Conservation (phyloP, 495 filamentous ascomycete species). For the Penicillium fimorum region DNA sequence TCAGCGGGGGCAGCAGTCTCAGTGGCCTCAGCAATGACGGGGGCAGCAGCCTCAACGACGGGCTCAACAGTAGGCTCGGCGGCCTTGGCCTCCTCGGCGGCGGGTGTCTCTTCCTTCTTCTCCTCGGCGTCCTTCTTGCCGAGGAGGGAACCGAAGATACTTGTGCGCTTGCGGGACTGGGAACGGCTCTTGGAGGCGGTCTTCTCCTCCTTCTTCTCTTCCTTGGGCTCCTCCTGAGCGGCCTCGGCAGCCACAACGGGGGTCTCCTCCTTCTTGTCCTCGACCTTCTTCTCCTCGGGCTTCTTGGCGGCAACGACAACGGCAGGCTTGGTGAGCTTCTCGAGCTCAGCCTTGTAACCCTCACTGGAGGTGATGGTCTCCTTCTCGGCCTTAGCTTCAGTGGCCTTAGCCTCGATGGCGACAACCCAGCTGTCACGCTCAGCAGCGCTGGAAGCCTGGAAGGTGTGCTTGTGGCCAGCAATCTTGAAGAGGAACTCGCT, state of each 20-base stretch:
- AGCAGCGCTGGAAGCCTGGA: constrained; percentile 68
- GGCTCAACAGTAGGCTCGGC: constrained; percentile 25
- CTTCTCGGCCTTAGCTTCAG: constrained; percentile 73
- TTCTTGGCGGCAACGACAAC: constrained; percentile 47
- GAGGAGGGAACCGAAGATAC: constrained; percentile 74
- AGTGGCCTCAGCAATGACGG: constrained; percentile 31
- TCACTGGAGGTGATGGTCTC: constrained; percentile 66
- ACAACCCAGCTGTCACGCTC: constrained; percentile 92
- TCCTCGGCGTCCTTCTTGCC: constrained; percentile 70
- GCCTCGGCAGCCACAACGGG: constrained; percentile 46
- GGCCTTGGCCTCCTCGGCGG: constrained; percentile 18
- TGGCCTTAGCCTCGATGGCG: constrained; percentile 69
- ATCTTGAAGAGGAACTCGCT: constrained; percentile 82
- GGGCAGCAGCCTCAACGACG: constrained; percentile 24
- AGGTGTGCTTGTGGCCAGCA: constrained; percentile 83
- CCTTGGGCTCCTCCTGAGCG: constrained; percentile 40
- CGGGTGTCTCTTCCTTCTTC: constrained; percentile 51
- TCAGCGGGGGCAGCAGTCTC: constrained; percentile 22
- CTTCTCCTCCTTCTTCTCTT: constrained; percentile 35
- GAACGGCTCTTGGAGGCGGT: constrained; percentile 64
- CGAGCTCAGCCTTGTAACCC: constrained; percentile 74
- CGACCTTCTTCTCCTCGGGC: constrained; percentile 54
- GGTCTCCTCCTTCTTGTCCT: constrained; percentile 50
- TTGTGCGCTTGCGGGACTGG: constrained; percentile 81
- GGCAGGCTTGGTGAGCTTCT: constrained; percentile 58